A percentile compares a stretch with the other conserved stretches of the same genome.
These are phyloP conservation scores for Ogataea neopini DNA, from an alignment of 805 yeast genomes.

Conservation along the genomic window DNA sequence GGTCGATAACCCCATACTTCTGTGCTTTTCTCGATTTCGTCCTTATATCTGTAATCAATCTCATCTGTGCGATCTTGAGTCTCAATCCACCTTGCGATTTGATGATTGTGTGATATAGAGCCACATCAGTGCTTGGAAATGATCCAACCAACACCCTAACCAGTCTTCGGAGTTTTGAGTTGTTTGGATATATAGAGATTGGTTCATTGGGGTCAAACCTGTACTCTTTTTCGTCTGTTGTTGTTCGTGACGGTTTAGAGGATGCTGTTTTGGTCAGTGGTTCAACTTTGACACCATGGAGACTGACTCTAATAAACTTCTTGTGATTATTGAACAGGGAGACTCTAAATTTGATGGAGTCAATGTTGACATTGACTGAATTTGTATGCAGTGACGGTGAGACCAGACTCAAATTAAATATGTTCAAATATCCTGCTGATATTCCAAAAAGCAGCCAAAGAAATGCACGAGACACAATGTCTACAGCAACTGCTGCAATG, in stretches of 20 bases:
- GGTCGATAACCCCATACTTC: background rate
- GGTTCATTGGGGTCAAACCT: conserved; percentile 21
- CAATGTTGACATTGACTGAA: conserved; percentile 4
- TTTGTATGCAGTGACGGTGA: conserved; percentile 16
- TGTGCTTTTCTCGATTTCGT: conserved; percentile 6
- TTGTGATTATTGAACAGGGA: conserved; percentile 13
- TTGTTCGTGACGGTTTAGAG: background rate
- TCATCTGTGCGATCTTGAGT: conserved; percentile 1
- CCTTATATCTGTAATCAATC: conserved; percentile 7
- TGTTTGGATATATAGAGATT: conserved; percentile 21
- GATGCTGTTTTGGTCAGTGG: background rate
- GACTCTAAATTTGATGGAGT: conserved; percentile 13
- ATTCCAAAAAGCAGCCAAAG: conserved; percentile 25
- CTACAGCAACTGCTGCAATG: background rate
- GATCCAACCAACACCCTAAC: conserved; percentile 16
- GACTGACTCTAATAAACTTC: conserved; percentile 16
- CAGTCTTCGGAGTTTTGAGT: conserved; percentile 13
- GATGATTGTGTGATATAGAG: conserved; percentile 17
- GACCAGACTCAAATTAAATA: conserved; percentile 27
- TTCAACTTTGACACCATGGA: conserved; percentile 9
- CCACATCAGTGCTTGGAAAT: conserved; percentile 27
- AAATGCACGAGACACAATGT: conserved; percentile 1
- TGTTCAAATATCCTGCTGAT: conserved; percentile 31
- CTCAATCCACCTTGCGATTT: background rate
- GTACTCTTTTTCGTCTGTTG: background rate